Conservation (phyloP, 192 early-diverging fungal species). For the Coemansia sp. region DNA sequence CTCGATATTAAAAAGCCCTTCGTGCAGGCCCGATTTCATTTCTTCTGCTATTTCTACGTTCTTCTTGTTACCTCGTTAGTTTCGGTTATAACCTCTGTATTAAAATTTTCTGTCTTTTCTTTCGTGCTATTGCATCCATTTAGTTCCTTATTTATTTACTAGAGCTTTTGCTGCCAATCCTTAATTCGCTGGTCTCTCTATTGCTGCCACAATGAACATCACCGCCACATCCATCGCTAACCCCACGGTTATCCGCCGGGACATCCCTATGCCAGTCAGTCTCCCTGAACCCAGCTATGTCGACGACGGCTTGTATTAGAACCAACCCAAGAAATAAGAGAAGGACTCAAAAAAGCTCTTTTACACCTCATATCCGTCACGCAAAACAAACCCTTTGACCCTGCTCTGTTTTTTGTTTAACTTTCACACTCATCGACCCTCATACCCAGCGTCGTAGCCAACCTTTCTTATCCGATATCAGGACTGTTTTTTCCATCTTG, state of each 20-base stretch:
- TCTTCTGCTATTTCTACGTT: not conserved
- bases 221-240: not conserved
- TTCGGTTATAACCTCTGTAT: not conserved
- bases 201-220: not conserved
- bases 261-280: not conserved
- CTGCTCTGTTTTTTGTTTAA: not conserved
- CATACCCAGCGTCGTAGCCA: not conserved
- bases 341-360: not conserved
- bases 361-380: not conserved
- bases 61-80: not conserved
- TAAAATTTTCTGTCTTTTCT: not conserved
- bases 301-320: not conserved
- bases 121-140: not conserved
- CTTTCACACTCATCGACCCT: not conserved
- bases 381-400: not conserved
- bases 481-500: not conserved
- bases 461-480: not conserved
- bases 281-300: not conserved
- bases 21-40: not conserved
- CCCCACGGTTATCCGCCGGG: conserved; percentile 1
- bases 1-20: not conserved
- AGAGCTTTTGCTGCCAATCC: not conserved
- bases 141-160: not conserved
- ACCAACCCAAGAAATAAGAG: not conserved
- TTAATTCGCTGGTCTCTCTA: not conserved